These are phyloP conservation scores for Pseudogymnoascus sp. DNA, from an alignment of 2,329 filamentous ascomycete genomes.

Conservation along the genomic window DNA sequence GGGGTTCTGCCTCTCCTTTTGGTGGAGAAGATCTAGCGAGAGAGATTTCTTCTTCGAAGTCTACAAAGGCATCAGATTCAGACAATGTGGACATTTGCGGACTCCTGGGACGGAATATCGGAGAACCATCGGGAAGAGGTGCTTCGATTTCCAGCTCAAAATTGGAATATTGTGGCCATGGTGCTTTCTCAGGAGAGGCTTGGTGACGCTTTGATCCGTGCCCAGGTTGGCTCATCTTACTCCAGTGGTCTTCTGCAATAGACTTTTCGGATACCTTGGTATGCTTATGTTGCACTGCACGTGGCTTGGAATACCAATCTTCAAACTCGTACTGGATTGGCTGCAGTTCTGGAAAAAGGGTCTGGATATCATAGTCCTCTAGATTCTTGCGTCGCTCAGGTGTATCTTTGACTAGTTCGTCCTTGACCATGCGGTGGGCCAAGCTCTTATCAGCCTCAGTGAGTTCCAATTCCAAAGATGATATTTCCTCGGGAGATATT, in stretches of 20 bases:
- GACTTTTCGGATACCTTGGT: not conserved
- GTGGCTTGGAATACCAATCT: not conserved
- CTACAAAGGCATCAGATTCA: not conserved
- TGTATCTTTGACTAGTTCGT: not conserved
- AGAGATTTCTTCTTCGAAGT: conserved; percentile 4
- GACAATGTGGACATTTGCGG: not conserved
- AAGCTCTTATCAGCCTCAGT: not conserved
- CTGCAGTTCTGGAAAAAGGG: not conserved
- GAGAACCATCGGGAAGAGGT: not conserved
- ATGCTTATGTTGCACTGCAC: not conserved
- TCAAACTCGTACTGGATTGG: not conserved
- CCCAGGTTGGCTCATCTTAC: not conserved
- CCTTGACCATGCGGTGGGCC: not conserved
- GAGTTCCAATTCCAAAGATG: not conserved
- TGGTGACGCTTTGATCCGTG: not conserved
- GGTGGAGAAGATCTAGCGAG: not conserved
- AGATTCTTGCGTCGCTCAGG: not conserved
- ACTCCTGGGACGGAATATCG: not conserved
- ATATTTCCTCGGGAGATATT: not conserved
- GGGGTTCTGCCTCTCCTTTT: not conserved
- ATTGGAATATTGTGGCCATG: not conserved
- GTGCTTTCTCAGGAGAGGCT: not conserved
- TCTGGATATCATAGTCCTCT: not conserved
- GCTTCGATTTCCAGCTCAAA: not conserved
- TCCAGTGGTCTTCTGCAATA: not conserved